Conservation (phyloP, 768 basidiomycete species). For the Asterophora lycoperdoides region DNA sequence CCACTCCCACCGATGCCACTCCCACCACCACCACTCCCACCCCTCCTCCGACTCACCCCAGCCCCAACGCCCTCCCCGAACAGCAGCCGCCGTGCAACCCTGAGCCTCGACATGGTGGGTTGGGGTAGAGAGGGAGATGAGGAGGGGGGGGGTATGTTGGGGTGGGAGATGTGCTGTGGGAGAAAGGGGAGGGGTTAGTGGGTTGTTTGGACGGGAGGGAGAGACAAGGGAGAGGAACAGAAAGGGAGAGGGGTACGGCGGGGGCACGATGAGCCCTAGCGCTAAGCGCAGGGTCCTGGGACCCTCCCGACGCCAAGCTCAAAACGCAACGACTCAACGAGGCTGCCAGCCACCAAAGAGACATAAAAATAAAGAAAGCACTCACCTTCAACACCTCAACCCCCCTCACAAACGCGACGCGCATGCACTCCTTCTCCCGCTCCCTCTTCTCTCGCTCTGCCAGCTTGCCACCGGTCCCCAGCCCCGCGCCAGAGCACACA, state of each 20-base stretch:
- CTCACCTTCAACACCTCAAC: slow-evolving; percentile 78
- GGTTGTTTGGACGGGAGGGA: not conserved
- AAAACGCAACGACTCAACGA: not conserved
- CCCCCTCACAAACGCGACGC: slow-evolving; percentile 77
- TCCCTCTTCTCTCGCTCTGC: slow-evolving; percentile 34
- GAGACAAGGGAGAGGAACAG: not conserved
- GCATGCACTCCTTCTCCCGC: slow-evolving; percentile 60
- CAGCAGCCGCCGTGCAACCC: slow-evolving; percentile 62
- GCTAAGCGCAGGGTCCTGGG: too few relatives aligned
- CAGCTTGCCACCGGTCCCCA: not conserved
- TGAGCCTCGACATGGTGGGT: slow-evolving; percentile 58
- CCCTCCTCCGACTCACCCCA: slow-evolving; percentile 9
- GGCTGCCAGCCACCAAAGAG: not conserved
- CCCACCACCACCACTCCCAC: slow-evolving; percentile 36
- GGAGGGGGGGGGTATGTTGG: slow-evolving; percentile 68
- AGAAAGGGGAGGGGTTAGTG: not conserved
- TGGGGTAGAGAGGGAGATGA: slow-evolving; percentile 66
- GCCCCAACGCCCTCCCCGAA: slow-evolving; percentile 58
- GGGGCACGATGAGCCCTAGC: too few relatives aligned
- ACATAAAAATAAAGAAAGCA: slow-evolving; percentile 7
- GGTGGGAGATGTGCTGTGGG: slow-evolving; percentile 70
- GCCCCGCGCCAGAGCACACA: slow-evolving; percentile 24
- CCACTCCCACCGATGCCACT: slow-evolving; percentile 22
- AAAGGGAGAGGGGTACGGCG: not conserved
- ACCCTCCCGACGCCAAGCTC: too few relatives aligned